Base-by-base conservation (phyloP, 2,329 filamentous ascomycete species). In the Malbranchea zuffiana region DNA sequence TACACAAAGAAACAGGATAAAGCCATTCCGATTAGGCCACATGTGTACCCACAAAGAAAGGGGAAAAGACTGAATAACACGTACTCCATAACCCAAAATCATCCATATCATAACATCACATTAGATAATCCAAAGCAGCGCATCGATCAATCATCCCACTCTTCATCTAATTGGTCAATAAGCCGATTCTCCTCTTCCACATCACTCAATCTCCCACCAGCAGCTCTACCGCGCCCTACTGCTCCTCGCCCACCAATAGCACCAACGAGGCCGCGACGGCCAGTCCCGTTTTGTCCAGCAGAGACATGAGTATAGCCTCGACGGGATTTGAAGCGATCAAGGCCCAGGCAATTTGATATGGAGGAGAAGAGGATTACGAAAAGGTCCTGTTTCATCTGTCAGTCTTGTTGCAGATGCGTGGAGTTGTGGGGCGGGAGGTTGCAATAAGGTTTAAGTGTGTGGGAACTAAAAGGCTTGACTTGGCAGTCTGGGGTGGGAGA, bases 161-260 rank as follows among this genome's bases (percentile, higher is more conserved):
- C 87, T 59, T 96, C 88, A 52, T 96, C 90, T 42, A 95, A 68
- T 60, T 95, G 85, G 58, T 96, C 88, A 57, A 98, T 96, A 50
- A 96, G 63, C 45, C 86, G 69, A 59, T 96, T 95, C 62, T 96
- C 90, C 38, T 86, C 87, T 41, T 95, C 88, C 5, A 72, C 61
- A 32, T 66, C 62, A 21, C 35, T 27, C 11, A 44, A 35, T 23
- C 39, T 37, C 2, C 60, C 56, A 13, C 65, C 56, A 7, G 59
- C 56, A 20, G 58, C 53, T 24, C 57, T 55, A 23, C 63, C 62
- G 21, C 32, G 37, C 13, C 24, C 36, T 8, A 36, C 39, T 8
- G 30, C 10, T 18, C 48, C 46, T 16, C 54, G 52, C 7, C 58
- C 56, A 26, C 55, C 56, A 29, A 61, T 55, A 8, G 53, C 58